phyloP scores from a whole-genome alignment of 177 flowering plant species.

The Tripterygium wilfordii region DNA sequence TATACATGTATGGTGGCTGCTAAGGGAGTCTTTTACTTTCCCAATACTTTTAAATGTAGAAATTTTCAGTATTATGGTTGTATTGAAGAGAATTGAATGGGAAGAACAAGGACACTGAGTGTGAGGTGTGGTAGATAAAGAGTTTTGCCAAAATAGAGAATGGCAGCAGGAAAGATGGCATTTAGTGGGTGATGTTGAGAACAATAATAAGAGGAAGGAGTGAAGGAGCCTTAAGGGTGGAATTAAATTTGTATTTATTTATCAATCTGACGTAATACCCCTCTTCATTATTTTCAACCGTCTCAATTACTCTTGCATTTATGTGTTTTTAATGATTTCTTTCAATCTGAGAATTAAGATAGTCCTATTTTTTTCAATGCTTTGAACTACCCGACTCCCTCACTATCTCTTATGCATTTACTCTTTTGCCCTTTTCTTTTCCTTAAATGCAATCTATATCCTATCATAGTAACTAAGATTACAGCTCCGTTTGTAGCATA shows the following conservation, averaged over 20 bases:
- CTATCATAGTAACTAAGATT: too few relatives aligned
- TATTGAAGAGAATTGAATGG: conserved; percentile 14
- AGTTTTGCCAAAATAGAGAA: conserved; percentile 15
- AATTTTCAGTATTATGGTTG: too few relatives aligned
- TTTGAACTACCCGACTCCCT: conserved; percentile 20
- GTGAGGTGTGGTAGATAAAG: too few relatives aligned
- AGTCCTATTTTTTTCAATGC: conserved; percentile 46
- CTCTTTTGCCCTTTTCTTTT: conserved; percentile 8
- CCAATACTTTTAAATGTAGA: too few relatives aligned
- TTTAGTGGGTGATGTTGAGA: conserved; percentile 22
- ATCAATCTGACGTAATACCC: conserved; percentile 57
- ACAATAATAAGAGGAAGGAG: conserved; percentile 7
- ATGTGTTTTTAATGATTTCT: conserved; percentile 53
- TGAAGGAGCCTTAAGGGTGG: conserved; percentile 17
- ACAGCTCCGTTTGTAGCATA: too few relatives aligned
- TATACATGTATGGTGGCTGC: too few relatives aligned
- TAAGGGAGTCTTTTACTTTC: too few relatives aligned
- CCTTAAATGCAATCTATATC: too few relatives aligned
- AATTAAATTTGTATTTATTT: conserved; percentile 65
- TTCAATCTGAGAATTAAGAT: conserved; percentile 44
- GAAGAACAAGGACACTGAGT: conserved; percentile 7
- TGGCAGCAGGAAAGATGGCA: conserved; percentile 25
- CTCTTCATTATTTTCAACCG: conserved; percentile 71
- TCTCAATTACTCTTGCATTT: conserved; percentile 75
- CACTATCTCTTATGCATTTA: not conserved